Evolutionary conservation across 2,329 filamentous ascomycete genomes (phyloP).

Genomic region (Curvularia eragrostidis): DNA sequence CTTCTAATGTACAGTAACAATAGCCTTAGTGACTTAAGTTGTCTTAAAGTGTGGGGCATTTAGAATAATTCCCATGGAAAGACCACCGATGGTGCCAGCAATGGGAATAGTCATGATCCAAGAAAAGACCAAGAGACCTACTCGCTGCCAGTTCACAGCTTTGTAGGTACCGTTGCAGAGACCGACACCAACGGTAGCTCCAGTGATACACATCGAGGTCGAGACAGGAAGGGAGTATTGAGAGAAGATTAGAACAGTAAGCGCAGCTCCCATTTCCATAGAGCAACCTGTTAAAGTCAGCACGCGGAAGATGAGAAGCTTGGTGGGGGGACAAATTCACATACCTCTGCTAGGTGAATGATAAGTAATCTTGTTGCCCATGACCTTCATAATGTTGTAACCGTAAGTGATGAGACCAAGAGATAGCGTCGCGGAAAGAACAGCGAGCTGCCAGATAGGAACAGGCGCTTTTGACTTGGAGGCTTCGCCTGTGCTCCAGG

Average conservation of each 20-base stretch:
- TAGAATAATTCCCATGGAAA: constrained; percentile 57
- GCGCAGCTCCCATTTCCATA: constrained; percentile 81
- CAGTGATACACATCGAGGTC: constrained; percentile 73
- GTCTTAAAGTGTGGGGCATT: constrained; percentile 63
- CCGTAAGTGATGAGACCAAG: constrained; percentile 74
- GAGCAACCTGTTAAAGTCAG: constrained; percentile 57
- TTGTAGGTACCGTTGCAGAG: constrained; percentile 75
- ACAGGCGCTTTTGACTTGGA: constrained; percentile 69
- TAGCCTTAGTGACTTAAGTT: not conserved
- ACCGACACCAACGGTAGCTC: constrained; percentile 78
- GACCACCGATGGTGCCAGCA: constrained; percentile 62
- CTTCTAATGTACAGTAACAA: not conserved
- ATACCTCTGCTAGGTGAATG: constrained; percentile 62
- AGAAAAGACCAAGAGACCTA: constrained; percentile 69
- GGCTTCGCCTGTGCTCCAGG: constrained; percentile 65
- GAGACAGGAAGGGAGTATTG: constrained; percentile 78
- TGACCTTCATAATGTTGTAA: constrained; percentile 87
- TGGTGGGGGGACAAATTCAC: not conserved
- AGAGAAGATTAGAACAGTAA: constrained; percentile 78
- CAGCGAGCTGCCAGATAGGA: constrained; percentile 77
- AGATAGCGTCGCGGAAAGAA: constrained; percentile 68
- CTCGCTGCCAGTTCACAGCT: constrained; percentile 76
- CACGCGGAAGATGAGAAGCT: not conserved
- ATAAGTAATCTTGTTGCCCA: constrained; percentile 82
- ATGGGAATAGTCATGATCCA: constrained; percentile 71